phyloP scores from a whole-genome alignment of 2,329 filamentous ascomycete species.

The Raffaelea albimanens region DNA sequence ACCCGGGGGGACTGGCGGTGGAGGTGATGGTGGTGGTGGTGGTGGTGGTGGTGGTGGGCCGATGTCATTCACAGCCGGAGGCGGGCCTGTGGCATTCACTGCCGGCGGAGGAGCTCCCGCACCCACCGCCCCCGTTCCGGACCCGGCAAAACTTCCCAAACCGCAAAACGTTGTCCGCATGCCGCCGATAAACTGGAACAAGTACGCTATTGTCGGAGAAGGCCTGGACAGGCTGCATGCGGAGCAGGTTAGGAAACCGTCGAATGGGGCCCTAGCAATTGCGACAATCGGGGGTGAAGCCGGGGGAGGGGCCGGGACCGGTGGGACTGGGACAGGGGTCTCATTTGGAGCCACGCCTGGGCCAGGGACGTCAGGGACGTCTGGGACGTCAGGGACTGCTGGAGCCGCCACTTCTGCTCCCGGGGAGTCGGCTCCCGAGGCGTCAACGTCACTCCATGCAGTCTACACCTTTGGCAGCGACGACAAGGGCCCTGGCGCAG shows the following conservation, averaged over 20 bases:
- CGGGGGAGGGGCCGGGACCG: background rate
- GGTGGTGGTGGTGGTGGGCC: too few species aligned
- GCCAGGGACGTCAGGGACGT: too few species aligned
- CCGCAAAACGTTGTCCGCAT: constrained; percentile 77
- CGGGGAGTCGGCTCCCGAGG: constrained; percentile 1
- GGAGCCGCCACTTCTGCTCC: too few species aligned
- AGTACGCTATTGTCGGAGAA: constrained; percentile 84
- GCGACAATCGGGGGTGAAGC: background rate
- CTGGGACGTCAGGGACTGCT: too few species aligned
- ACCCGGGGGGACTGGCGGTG: too few species aligned
- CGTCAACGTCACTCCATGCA: constrained; percentile 29
- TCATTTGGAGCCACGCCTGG: too few species aligned
- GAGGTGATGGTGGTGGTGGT: background rate
- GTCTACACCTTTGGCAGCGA: constrained; percentile 35
- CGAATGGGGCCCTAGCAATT: constrained; percentile 40
- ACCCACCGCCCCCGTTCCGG: background rate
- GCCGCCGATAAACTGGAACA: constrained; percentile 88
- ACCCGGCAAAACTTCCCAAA: constrained; percentile 47
- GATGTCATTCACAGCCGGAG: too few species aligned
- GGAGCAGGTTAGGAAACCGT: constrained; percentile 63
- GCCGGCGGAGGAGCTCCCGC: background rate
- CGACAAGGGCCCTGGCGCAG: constrained; percentile 20
- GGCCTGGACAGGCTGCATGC: constrained; percentile 76
- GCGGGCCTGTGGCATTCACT: background rate
- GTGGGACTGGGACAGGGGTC: too few species aligned